phyloP scores from a whole-genome alignment of 805 yeast genomes.

The Monosporozyma servazzii region DNA sequence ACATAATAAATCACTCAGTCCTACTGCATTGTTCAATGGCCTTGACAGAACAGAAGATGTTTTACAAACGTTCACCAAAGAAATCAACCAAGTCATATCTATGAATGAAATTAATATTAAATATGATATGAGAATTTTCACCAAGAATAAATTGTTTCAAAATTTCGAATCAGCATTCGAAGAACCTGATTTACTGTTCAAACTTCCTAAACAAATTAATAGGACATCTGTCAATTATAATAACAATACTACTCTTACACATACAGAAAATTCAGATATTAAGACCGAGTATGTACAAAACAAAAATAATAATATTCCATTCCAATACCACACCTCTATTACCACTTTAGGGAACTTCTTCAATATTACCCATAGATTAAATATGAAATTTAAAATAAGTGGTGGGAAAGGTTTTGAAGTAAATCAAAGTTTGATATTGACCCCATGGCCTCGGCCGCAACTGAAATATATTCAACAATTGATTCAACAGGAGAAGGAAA shows the following conservation, averaged over 20 bases:
- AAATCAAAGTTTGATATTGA: constrained; percentile 43
- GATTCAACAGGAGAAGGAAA: constrained; percentile 44
- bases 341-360: constrained; percentile 38
- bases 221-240: neutral
- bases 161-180: constrained; percentile 27
- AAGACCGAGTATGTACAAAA: constrained; percentile 26
- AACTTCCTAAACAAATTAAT: constrained; percentile 9
- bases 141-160: constrained; percentile 23
- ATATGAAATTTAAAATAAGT: constrained; percentile 39
- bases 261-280: constrained; percentile 1
- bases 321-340: constrained; percentile 39
- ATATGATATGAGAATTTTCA: constrained; percentile 19
- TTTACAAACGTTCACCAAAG: constrained; percentile 22
- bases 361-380: constrained; percentile 42
- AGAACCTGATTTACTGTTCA: constrained; percentile 22
- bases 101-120: constrained; percentile 23
- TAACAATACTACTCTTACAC: neutral
- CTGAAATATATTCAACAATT: constrained; percentile 43
- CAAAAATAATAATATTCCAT: constrained; percentile 25
- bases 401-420: constrained; percentile 44
- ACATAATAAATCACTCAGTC: neutral
- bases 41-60: constrained; percentile 37
- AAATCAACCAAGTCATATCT: constrained; percentile 23
- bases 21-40: neutral
- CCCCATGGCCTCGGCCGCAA: constrained; percentile 43